Evolutionary conservation across 306 rosid genomes (phyloP), one percentile per base, ranked within the genome.

Genomic region (Gillenia trifoliata): DNA sequence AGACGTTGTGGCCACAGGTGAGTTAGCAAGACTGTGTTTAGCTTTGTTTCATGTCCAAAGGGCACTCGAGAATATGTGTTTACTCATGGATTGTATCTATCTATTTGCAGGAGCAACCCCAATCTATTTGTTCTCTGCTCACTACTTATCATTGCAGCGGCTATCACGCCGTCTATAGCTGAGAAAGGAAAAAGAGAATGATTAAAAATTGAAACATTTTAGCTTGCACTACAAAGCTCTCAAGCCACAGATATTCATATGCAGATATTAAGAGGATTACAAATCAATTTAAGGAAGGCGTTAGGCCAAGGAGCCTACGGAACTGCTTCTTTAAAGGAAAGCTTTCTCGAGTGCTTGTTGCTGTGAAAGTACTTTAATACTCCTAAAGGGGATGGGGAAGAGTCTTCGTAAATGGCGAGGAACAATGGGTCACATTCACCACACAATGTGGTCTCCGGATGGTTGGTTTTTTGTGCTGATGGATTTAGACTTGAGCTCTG

Each of bases 381-480:
- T 41, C 23, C 55, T 7, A 66, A 13, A 1, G 71, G 34, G 25
- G 19, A 40, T 41, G 71, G 71, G 30, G 55, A 66, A 66, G 71
- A 66, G 5, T 41, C 40, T 6, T 11, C n/a, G n/a, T 66, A 7
- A 75, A 70, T 12, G 83, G 78, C 68, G 83, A 3, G 77, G 75
- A 25, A 68, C 52, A 36, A 77, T 77, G 80, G 80, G 83, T 13
- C 71, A 30, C 31, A 80, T 84, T 36, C 85, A 34, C 40, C 40
- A 34, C 29, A 69, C 23, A 83, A 83, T 25, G 77, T 84, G 38
- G 82, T 71, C 19, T 71, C 19, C 87, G 82, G 31, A 5, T 36
- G 40, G 79, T 84, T 45, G 87, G 82, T 31, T 84, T 84, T 73
- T 40, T 84, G 84, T 83, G 49, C 84, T 2, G 87, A 83, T 36